phyloP scores from a whole-genome alignment of 768 basidiomycete genomes.

The Gloeopeniophorella convolvens region DNA sequence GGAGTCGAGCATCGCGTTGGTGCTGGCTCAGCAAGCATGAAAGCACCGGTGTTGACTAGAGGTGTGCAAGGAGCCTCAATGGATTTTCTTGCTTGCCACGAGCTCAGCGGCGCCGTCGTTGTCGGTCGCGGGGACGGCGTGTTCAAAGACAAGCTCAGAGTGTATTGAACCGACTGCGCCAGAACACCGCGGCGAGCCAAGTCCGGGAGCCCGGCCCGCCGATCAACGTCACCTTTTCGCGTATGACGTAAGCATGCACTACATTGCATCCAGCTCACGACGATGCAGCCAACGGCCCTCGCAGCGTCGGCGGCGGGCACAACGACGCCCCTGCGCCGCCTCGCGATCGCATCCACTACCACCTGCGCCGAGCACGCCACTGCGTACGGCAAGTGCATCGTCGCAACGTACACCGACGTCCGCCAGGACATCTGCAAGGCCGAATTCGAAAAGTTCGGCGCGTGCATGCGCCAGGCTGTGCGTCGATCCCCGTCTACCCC shows the following conservation, averaged over 20 bases:
- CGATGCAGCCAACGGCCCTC: neutral
- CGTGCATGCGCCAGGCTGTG: constrained; percentile 77
- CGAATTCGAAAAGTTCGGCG: constrained; percentile 79
- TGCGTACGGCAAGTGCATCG: constrained; percentile 84
- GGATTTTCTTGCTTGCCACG: too few species aligned
- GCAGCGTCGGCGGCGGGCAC: constrained; percentile 26
- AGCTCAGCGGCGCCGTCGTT: too few species aligned
- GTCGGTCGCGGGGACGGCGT: too few species aligned
- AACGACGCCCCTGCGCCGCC: constrained; percentile 47
- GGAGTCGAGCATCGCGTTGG: constrained; percentile 43
- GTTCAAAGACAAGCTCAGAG: too few species aligned
- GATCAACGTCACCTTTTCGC: too few species aligned
- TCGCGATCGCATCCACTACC: constrained; percentile 65
- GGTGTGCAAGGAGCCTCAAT: too few species aligned
- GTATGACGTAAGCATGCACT: neutral
- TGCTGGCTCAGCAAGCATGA: neutral
- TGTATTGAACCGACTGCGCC: too few species aligned
- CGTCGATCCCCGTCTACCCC: constrained; percentile 23
- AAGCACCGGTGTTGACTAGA: neutral
- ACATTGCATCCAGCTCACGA: constrained; percentile 19
- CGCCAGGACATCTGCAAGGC: constrained; percentile 75
- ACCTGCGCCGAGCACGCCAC: constrained; percentile 70
- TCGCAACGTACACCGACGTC: constrained; percentile 77
- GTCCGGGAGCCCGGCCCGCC: too few species aligned
- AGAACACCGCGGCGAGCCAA: too few species aligned